Evolutionary conservation across 768 basidiomycete genomes (phyloP).

Genomic region (Favolaschia claudopus): DNA sequence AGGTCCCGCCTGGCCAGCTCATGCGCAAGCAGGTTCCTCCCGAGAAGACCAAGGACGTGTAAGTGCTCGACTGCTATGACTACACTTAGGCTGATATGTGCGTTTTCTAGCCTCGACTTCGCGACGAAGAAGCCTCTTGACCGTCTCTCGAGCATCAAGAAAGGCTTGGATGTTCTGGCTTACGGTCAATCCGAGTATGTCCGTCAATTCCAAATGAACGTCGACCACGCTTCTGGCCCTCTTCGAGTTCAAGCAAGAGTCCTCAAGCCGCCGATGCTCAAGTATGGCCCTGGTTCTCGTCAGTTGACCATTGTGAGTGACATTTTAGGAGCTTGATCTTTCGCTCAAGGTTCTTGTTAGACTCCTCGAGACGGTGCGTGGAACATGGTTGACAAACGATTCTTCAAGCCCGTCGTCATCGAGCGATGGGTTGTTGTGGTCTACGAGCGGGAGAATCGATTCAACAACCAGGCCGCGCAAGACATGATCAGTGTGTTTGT

Average conservation of each 20-base stretch:
- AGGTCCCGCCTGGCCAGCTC: conserved; percentile 70
- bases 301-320: conserved; percentile 64
- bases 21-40: conserved; percentile 77
- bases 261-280: conserved; percentile 67
- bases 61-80: background rate
- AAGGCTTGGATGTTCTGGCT: conserved; percentile 64
- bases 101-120: conserved; percentile 53
- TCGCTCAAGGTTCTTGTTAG: conserved; percentile 39
- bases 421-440: conserved; percentile 69
- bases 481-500: conserved; percentile 66
- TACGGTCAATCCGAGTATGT: conserved; percentile 83
- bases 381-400: conserved; percentile 85
- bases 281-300: conserved; percentile 66
- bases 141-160: conserved; percentile 60
- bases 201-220: conserved; percentile 73
- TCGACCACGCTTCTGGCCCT: conserved; percentile 54
- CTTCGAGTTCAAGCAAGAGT: conserved; percentile 69
- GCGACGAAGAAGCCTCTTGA: conserved; percentile 71
- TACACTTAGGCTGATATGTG: no score
- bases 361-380: conserved; percentile 72
- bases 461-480: conserved; percentile 53
- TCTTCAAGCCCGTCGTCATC: conserved; percentile 64
- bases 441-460: conserved; percentile 69
- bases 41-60: conserved; percentile 67
- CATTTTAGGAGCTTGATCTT: background rate